A percentile compares a stretch with the other conserved stretches of the same genome.
Evolutionary conservation across 2,329 filamentous ascomycete genomes (phyloP).

Genomic region (Colletotrichum sp.): DNA sequence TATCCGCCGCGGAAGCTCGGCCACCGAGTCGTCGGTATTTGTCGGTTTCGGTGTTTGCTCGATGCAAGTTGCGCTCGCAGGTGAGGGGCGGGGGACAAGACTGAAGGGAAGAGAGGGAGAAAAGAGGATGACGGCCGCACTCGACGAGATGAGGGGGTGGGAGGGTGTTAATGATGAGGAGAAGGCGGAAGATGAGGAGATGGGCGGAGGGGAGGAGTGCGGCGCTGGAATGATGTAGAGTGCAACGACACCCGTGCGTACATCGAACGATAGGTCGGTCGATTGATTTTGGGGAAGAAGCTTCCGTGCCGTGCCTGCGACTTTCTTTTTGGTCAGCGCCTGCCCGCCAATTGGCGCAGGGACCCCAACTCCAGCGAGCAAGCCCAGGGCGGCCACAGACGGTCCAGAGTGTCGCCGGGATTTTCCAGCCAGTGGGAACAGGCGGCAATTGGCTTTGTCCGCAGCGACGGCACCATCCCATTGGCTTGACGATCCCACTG

Average conservation of each 20-base stretch:
- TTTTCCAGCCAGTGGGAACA: constrained; percentile 11
- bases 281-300: constrained; percentile 20
- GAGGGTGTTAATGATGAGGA: background rate
- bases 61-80: background rate
- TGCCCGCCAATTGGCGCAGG: background rate
- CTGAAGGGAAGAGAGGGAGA: background rate
- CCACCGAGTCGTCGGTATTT: background rate
- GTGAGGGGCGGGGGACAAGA: background rate
- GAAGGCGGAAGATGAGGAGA: background rate
- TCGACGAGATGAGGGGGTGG: background rate
- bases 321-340: constrained; percentile 9
- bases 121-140: background rate
- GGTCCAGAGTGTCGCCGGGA: background rate
- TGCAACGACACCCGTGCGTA: constrained; percentile 13
- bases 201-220: background rate
- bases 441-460: constrained; percentile 6
- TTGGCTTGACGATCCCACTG: background rate
- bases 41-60: background rate
- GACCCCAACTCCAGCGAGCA: background rate
- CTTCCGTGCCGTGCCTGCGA: background rate
- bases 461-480: background rate
- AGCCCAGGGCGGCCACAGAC: background rate
- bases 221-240: constrained; percentile 17
- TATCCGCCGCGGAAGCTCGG: constrained; percentile 12
- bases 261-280: constrained; percentile 19